Base-by-base conservation (phyloP, 352 stramenopile species). In the Globisporangium sylvaticum region DNA sequence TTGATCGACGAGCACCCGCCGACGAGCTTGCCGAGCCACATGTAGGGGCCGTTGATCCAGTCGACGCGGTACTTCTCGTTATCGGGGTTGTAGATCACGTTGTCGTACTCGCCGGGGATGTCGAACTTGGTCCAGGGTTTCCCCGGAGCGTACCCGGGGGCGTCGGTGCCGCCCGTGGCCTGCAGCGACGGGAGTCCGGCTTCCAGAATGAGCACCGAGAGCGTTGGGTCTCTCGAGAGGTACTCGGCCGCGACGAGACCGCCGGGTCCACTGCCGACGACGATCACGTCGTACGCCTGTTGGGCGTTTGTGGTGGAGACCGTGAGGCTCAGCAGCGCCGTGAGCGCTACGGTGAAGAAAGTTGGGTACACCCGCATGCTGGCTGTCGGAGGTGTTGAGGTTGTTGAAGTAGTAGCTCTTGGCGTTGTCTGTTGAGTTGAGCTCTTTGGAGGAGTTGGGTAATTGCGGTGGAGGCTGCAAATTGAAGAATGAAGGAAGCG, bases 1-100 rank as follows among this genome's bases (percentile, higher is more conserved):
- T 92, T 95, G 63, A 95, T 80, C 8, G 80, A 90, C 52, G 79
- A 91, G 64, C 76, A 92, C n/a, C 88, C 89, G 34, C 86, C 88
- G 27, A 96, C 62, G 37, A 83, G 72, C 65, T 91, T 91, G 31
- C 87, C 88, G 18, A 87, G 70, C 71, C 72, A 89, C 68, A 81
- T 73, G 52, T 80, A 70, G 62, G 34, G 37, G 10, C 37, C 37
- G 10, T 20, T 15, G 34, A 39, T 9, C 70, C 44, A 88, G 44
- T 88, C 76, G 14, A 74, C 71, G 5, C 75, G 72, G 60, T 85
- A 85, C 42, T 65, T 76, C 27, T 79, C 70, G 48, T 80, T 77
- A 20, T 14, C 32, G 32, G 6, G 6, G 32, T 39, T 39, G 8
- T 14, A 66, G 66, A 18, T 48, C 18, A 53, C 58, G 73, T 79